Evolutionary conservation across 495 filamentous ascomycete species (phyloP).

Genomic region (Hyphodiscus hymeniophilus): DNA sequence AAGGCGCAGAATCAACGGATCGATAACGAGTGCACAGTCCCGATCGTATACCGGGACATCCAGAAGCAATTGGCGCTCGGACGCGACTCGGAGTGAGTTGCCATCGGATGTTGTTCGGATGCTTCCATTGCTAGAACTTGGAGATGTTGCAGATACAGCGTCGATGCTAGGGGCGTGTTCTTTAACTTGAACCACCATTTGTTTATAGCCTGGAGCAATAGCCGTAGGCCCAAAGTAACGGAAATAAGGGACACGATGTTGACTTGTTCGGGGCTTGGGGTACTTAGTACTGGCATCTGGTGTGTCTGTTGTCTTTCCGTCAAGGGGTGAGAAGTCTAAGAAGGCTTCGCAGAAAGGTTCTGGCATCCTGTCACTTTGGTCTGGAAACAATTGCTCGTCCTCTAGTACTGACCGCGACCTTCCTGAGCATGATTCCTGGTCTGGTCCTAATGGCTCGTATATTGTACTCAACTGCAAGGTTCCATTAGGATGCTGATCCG

Average conservation of each 20-base stretch:
- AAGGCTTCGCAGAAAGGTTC: too few relatives aligned
- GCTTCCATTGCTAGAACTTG: slow-evolving; percentile 9
- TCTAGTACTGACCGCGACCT: too few relatives aligned
- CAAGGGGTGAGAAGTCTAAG: too few relatives aligned
- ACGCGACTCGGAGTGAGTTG: slow-evolving; percentile 7
- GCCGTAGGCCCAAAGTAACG: slow-evolving; percentile 83
- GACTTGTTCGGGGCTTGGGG: slow-evolving; percentile 1
- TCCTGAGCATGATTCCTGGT: too few relatives aligned
- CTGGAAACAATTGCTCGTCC: too few relatives aligned
- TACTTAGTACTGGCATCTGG: slow-evolving; percentile 15
- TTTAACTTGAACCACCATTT: slow-evolving; percentile 65
- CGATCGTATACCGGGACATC: slow-evolving; percentile 75
- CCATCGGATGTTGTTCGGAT: slow-evolving; percentile 2
- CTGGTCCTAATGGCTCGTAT: too few relatives aligned
- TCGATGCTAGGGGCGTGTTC: slow-evolving; percentile 35
- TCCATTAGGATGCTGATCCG: slow-evolving; percentile 20
- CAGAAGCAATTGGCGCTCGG: slow-evolving; percentile 6
- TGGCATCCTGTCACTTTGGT: too few relatives aligned
- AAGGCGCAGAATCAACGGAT: slow-evolving; percentile 63
- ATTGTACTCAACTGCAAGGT: too few relatives aligned
- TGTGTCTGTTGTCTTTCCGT: too few relatives aligned
- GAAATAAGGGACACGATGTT: slow-evolving; percentile 71
- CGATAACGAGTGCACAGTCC: slow-evolving; percentile 54
- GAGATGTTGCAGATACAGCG: slow-evolving; percentile 19
- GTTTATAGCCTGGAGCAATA: slow-evolving; percentile 83